phyloP scores from a whole-genome alignment of 345 rosid genomes.

The Gossypium longicalyx region DNA sequence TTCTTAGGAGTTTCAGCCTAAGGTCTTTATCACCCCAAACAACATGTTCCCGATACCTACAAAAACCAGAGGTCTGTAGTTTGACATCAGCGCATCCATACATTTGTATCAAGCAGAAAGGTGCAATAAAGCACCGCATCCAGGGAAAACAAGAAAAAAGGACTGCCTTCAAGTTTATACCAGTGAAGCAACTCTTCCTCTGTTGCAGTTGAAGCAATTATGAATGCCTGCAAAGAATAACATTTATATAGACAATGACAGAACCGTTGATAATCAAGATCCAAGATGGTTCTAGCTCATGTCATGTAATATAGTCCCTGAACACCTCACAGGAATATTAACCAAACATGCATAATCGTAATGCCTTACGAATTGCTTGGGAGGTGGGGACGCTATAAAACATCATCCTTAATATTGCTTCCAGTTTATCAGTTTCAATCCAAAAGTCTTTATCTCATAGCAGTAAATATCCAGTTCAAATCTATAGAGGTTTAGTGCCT shows the following conservation, averaged over 20 bases:
- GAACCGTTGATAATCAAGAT: not conserved
- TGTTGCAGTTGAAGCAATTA: slow-evolving; percentile 92
- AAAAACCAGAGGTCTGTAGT: slow-evolving; percentile 13
- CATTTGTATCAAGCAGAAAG: not conserved
- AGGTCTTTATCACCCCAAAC: slow-evolving; percentile 86
- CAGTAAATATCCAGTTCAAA: not conserved
- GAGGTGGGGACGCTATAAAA: not conserved
- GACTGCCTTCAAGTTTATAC: slow-evolving; percentile 37
- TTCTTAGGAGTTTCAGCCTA: slow-evolving; percentile 67
- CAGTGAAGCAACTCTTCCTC: slow-evolving; percentile 90
- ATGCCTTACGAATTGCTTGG: not conserved
- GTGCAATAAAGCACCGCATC: not conserved
- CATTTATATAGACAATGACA: slow-evolving; percentile 1
- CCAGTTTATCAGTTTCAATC: not conserved
- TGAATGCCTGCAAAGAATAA: slow-evolving; percentile 69
- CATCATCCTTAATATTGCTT: not conserved
- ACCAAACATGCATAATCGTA: not conserved
- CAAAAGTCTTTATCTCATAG: not conserved
- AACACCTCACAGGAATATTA: slow-evolving; percentile 3
- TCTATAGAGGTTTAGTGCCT: not conserved
- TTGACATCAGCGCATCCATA: not conserved
- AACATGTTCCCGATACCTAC: slow-evolving; percentile 82
- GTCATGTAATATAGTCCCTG: not conserved
- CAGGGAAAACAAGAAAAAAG: not conserved
- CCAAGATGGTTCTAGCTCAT: not conserved